Evolutionary conservation across 140 eudicot genomes (phyloP), one percentile per base, ranked within the genome.

Genomic region (Stevia rebaudiana): DNA sequence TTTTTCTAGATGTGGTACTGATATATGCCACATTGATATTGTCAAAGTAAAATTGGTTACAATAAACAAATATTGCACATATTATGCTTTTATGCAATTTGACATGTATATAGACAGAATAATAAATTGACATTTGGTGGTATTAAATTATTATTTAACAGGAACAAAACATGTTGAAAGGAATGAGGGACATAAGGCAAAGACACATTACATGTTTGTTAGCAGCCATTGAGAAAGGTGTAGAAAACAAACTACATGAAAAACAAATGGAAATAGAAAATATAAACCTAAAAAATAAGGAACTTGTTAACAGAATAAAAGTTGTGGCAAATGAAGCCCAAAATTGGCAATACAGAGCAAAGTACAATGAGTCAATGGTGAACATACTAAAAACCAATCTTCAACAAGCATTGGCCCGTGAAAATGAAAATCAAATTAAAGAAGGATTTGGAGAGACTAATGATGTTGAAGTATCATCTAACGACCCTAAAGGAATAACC

Each of bases 381-480:
- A 83, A 88, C 73, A 54, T 81, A 39, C 74, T 94, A 37, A 85
- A 88, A 74, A 76, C 81, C 15, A 85, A 94, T 61, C 90, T 94
- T 18, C 90, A 85, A 50, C 95, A 85, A 63, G 91, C 94, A 46
- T 71, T 81, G 15, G 73, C 86, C 35, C 80, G 73, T 23, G 86
- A 87, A 19, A 75, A 69, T 36, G 94, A 82, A 59, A 67, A 67
- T 65, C 91, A 68, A 68, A 40, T 71, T 9, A 94, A 86, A 74
- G 99, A 94, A 88, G 99, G 97, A 28, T 79, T 73, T 24, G 99
- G 99, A 13, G 99, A 94, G 72, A 94, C 84, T 11, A 85, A 88
- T 17, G 50, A 74, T 40, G 44, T 23, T 3, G 79, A 67, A 74
- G 86, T 80, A 42, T 85, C 97, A 6, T 83, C 79, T 63, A 78